Conservation (phyloP, 1,284 basidiomycete species). For the Ceratobasidium theobromae region DNA sequence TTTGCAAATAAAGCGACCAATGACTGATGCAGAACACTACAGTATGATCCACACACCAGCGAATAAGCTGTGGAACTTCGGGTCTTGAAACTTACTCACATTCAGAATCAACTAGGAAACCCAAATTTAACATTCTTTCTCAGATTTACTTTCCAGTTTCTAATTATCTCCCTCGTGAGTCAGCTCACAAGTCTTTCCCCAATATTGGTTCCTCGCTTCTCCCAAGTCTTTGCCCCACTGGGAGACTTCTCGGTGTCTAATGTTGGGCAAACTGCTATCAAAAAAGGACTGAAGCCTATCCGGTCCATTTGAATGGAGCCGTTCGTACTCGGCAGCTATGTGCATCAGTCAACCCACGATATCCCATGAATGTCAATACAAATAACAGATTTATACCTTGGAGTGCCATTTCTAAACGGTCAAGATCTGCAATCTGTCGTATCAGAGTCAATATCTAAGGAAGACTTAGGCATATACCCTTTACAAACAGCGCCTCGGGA, state of each 20-base stretch:
- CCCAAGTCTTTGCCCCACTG: conserved; percentile 71
- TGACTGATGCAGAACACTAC: too few relatives aligned
- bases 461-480: conserved; percentile 56
- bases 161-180: too few relatives aligned
- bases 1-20: too few relatives aligned
- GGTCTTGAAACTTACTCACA: too few relatives aligned
- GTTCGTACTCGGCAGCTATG: conserved; percentile 72
- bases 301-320: conserved; percentile 45
- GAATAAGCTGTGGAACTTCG: too few relatives aligned
- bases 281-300: conserved; percentile 67
- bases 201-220: conserved; percentile 49
- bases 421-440: conserved; percentile 63
- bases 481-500: conserved; percentile 86
- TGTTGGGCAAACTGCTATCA: conserved; percentile 67
- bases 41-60: too few relatives aligned
- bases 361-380: neutral
- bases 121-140: too few relatives aligned
- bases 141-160: too few relatives aligned
- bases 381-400: conserved; percentile 61
- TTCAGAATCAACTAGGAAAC: too few relatives aligned
- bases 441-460: neutral
- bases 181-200: neutral
- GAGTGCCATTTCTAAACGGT: conserved; percentile 89
- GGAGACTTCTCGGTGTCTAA: conserved; percentile 75
- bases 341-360: neutral